These are phyloP conservation scores for Scleroderma citrinum DNA, from an alignment of 768 basidiomycete species.

Conservation along the genomic window DNA sequence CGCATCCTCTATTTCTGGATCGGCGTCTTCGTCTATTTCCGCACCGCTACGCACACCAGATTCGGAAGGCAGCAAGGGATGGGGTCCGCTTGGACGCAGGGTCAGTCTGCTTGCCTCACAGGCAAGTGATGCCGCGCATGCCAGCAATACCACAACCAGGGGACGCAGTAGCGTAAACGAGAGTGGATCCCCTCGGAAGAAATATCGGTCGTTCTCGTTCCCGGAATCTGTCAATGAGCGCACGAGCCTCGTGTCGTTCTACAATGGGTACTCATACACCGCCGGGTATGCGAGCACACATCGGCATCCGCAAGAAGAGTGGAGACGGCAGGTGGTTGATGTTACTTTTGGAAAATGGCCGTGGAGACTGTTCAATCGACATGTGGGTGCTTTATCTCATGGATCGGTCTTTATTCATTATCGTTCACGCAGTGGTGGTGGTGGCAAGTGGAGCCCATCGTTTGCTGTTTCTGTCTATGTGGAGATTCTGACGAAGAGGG, in stretches of 20 bases:
- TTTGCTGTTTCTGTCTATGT: slow-evolving; percentile 52
- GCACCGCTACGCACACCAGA: slow-evolving; percentile 64
- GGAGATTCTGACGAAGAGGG: slow-evolving; percentile 49
- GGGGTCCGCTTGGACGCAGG: slow-evolving; percentile 58
- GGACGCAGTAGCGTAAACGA: neutral
- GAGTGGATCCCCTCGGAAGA: neutral
- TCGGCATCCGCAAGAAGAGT: slow-evolving; percentile 24
- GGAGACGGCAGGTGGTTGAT: slow-evolving; percentile 43
- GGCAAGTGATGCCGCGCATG: neutral
- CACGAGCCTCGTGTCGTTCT: slow-evolving; percentile 33
- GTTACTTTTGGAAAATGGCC: slow-evolving; percentile 64
- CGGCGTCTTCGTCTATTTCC: slow-evolving; percentile 77
- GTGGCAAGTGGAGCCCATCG: slow-evolving; percentile 62
- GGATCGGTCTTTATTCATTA: neutral
- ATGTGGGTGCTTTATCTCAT: slow-evolving; percentile 40
- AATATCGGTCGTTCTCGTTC: slow-evolving; percentile 4
- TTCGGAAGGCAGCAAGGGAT: slow-evolving; percentile 43
- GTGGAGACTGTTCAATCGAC: slow-evolving; percentile 56
- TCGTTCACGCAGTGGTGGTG: slow-evolving; percentile 69
- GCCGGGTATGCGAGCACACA: slow-evolving; percentile 11
- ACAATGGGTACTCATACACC: slow-evolving; percentile 15
- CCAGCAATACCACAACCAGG: neutral
- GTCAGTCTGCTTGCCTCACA: slow-evolving; percentile 31
- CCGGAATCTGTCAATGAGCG: slow-evolving; percentile 27
- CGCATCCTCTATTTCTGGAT: slow-evolving; percentile 46